Conservation (phyloP, 768 basidiomycete species). For the Mycena indigotica region DNA sequence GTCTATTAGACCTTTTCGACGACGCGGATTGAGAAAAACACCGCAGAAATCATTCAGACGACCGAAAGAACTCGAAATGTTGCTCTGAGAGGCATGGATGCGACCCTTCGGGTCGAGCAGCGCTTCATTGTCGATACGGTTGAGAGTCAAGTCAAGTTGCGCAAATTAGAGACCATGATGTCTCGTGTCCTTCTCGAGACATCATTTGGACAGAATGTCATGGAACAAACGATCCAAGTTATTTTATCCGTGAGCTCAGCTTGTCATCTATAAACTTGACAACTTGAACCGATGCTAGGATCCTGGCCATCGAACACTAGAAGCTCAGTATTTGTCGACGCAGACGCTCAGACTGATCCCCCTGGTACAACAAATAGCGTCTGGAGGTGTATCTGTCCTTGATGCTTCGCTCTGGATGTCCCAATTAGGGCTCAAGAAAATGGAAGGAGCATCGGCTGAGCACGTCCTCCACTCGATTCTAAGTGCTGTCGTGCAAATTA, state of each 20-base stretch:
- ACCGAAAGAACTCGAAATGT: background rate
- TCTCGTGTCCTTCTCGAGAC: background rate
- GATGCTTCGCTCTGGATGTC: background rate
- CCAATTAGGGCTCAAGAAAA: background rate
- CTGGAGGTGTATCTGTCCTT: background rate
- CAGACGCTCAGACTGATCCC: background rate
- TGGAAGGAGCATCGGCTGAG: background rate
- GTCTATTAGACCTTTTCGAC: slow-evolving; percentile 7
- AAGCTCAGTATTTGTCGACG: background rate
- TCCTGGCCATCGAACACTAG: background rate
- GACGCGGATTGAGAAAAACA: slow-evolving; percentile 1
- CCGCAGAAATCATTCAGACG: background rate
- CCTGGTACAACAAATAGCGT: background rate
- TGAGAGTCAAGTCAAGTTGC: slow-evolving; percentile 2
- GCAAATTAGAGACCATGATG: slow-evolving; percentile 3
- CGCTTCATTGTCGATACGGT: background rate
- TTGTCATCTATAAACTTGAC: background rate
- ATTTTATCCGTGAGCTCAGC: background rate
- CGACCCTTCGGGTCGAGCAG: slow-evolving; percentile 9
- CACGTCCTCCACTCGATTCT: background rate
- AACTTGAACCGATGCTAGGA: background rate
- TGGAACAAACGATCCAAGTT: slow-evolving; percentile 1
- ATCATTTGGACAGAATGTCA: slow-evolving; percentile 2
- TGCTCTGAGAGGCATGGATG: background rate
- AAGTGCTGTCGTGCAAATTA: background rate